Percentiles rank a stretch among this genome's conserved stretches.
These are phyloP conservation scores for Agrocybe pediades DNA, from an alignment of 768 basidiomycete species.

Conservation along the genomic window DNA sequence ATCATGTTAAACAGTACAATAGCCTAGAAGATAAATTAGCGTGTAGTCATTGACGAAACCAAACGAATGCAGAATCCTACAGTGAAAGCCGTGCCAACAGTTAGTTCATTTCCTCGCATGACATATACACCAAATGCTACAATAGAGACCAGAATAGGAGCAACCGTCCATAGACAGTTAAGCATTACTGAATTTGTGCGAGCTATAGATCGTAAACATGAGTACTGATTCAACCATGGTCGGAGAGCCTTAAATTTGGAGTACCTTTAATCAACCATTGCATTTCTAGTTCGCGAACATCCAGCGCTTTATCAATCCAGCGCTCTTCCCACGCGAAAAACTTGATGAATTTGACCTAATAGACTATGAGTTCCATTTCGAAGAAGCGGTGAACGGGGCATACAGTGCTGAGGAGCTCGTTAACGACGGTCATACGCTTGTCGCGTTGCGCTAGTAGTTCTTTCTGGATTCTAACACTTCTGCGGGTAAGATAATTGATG, in stretches of 20 bases:
- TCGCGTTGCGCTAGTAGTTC: constrained; percentile 64
- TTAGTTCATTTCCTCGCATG: constrained; percentile 70
- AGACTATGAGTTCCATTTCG: neutral
- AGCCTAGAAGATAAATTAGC: constrained; percentile 37
- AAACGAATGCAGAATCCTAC: constrained; percentile 34
- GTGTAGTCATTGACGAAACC: neutral
- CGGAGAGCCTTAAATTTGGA: neutral
- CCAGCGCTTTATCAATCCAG: constrained; percentile 69
- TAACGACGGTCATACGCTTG: constrained; percentile 75
- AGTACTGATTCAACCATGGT: neutral
- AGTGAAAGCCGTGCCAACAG: constrained; percentile 83
- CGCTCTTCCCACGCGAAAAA: constrained; percentile 82
- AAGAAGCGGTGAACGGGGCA: constrained; percentile 13
- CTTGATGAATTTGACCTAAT: constrained; percentile 73
- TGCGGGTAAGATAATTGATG: constrained; percentile 64
- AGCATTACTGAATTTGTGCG: constrained; percentile 76
- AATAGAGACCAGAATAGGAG: constrained; percentile 80
- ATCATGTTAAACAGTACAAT: constrained; percentile 89
- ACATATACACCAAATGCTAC: constrained; percentile 81
- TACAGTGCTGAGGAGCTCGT: constrained; percentile 73
- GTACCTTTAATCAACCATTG: constrained; percentile 74
- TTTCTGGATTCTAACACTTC: constrained; percentile 62
- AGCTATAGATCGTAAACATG: constrained; percentile 37
- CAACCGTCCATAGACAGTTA: constrained; percentile 66
- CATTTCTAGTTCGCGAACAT: constrained; percentile 70